phyloP scores from a whole-genome alignment of 345 rosid genomes.

The Eucalyptus pumila region DNA sequence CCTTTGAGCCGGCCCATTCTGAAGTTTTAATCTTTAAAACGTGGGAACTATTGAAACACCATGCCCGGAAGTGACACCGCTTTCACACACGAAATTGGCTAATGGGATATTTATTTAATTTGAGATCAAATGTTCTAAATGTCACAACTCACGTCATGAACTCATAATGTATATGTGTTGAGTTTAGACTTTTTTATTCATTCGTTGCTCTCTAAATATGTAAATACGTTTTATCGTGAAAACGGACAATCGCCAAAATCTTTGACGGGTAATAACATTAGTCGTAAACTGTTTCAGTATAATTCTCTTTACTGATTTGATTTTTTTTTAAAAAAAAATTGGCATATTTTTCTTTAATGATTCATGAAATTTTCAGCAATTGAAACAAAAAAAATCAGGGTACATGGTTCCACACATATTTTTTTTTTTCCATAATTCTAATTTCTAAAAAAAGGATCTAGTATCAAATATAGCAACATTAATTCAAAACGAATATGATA shows the following conservation, averaged over 20 bases:
- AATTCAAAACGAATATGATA: no score
- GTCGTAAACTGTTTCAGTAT: accelerated
- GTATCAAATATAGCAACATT: no score
- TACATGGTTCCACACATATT: not conserved
- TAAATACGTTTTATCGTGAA: not conserved
- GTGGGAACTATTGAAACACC: not conserved
- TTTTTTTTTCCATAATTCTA: not conserved
- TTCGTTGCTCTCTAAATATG: not conserved
- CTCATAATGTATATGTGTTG: not conserved
- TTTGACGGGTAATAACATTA: not conserved
- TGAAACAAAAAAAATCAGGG: not conserved
- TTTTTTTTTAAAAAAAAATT: not conserved
- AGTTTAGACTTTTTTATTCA: not conserved
- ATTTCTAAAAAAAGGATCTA: not conserved
- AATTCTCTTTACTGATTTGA: not conserved
- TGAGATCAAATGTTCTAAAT: not conserved
- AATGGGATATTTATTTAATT: not conserved
- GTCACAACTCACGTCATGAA: not conserved
- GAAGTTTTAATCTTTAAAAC: not conserved
- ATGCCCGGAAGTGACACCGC: not conserved
- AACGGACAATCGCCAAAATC: not conserved
- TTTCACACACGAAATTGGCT: not conserved
- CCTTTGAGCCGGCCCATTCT: not conserved
- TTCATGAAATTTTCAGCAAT: not conserved
- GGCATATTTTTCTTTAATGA: not conserved